phyloP scores from a whole-genome alignment of 768 basidiomycete species.

The Fomitopsis pulvina region DNA sequence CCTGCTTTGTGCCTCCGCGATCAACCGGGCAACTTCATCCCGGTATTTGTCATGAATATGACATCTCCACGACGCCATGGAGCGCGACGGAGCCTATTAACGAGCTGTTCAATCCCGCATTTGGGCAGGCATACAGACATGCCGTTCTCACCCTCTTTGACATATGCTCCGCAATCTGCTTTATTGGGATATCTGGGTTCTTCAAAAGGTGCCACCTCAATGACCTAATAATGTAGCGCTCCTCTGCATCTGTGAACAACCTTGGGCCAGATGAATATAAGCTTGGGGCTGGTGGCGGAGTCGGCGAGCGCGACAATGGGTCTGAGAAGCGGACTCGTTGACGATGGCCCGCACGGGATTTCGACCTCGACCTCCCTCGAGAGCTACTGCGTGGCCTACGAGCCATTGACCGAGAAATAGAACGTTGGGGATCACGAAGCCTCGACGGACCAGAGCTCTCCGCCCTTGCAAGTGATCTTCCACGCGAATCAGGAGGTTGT shows the following conservation, averaged over 20 bases:
- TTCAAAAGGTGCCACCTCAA: conserved; percentile 53
- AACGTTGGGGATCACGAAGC: background rate
- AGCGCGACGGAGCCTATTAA: background rate
- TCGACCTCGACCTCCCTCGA: background rate
- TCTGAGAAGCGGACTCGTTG: background rate
- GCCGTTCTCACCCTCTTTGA: conserved; percentile 45
- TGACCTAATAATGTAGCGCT: conserved; percentile 60
- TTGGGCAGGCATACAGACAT: background rate
- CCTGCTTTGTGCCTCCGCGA: background rate
- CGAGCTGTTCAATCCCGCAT: no score
- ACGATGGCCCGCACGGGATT: background rate
- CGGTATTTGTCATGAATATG: background rate
- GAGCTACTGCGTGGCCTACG: background rate
- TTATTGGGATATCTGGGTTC: conserved; percentile 45
- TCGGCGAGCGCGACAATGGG: conserved; percentile 66
- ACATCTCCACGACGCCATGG: background rate
- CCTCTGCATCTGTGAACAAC: conserved; percentile 60
- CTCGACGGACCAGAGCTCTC: background rate
- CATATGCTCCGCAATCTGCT: conserved; percentile 47
- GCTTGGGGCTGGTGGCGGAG: conserved; percentile 44
- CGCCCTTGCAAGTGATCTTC: background rate
- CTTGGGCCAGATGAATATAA: conserved; percentile 40
- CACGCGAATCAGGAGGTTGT: background rate
- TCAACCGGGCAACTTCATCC: background rate
- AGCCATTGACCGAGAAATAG: background rate